phyloP scores from a whole-genome alignment of 768 basidiomycete species.

The Suillus subaureus region DNA sequence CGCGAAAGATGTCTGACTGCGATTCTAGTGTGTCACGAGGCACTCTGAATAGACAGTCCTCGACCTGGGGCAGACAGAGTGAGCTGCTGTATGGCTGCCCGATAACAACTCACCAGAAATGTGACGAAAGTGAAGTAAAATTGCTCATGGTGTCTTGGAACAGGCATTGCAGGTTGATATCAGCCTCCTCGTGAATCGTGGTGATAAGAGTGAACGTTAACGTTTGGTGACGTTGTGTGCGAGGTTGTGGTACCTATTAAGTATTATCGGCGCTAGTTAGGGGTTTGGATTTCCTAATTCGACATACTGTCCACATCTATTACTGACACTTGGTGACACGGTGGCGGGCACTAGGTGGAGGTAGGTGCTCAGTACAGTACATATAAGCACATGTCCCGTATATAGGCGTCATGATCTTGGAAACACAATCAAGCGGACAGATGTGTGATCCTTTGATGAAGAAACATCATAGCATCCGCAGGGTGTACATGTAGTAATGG shows the following conservation, averaged over 20 bases:
- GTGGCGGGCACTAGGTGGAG: too few relatives aligned
- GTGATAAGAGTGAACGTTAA: neutral
- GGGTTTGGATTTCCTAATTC: neutral
- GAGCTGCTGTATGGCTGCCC: neutral
- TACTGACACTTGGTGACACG: too few relatives aligned
- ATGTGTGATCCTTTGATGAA: neutral
- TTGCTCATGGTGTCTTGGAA: neutral
- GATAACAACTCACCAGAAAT: slow-evolving; percentile 13
- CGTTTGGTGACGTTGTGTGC: neutral
- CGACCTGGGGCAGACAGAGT: slow-evolving; percentile 22
- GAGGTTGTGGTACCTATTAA: neutral
- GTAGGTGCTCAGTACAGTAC: neutral
- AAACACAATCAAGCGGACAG: neutral
- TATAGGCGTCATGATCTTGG: neutral
- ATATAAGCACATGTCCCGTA: neutral
- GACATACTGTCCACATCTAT: neutral
- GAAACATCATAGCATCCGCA: slow-evolving; percentile 38
- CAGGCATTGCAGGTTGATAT: neutral
- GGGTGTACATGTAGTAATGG: slow-evolving; percentile 80
- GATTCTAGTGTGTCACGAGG: slow-evolving; percentile 26
- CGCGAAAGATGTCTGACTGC: slow-evolving; percentile 27
- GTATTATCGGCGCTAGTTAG: neutral
- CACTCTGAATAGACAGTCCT: slow-evolving; percentile 28
- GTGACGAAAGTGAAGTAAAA: slow-evolving; percentile 21
- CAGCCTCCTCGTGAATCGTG: neutral